Conservation (phyloP, 2,329 filamentous ascomycete species). For the Cercospora brassicicola region DNA sequence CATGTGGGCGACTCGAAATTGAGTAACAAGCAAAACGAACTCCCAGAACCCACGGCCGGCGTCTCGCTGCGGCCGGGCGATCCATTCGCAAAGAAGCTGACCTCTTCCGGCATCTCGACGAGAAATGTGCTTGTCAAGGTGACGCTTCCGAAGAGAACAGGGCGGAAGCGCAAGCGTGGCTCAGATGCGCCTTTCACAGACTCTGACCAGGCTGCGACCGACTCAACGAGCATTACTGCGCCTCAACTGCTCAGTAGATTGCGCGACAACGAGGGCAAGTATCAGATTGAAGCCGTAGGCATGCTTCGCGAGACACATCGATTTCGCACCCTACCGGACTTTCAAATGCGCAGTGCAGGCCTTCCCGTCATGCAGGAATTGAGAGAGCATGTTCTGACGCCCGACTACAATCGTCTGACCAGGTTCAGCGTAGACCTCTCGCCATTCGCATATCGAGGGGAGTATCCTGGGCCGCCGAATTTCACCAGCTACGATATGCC, state of each 20-base stretch:
- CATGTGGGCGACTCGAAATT: constrained; percentile 36
- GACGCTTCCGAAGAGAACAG: constrained; percentile 81
- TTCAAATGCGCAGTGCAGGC: constrained; percentile 55
- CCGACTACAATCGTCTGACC: constrained; percentile 61
- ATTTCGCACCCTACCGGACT: constrained; percentile 83
- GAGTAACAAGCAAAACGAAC: constrained; percentile 24
- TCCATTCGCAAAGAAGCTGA: constrained; percentile 72
- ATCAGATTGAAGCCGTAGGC: constrained; percentile 43
- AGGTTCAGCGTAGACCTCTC: constrained; percentile 65
- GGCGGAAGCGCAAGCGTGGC: constrained; percentile 81
- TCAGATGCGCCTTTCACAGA: constrained; percentile 56
- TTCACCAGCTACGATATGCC: constrained; percentile 36
- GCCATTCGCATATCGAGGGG: constrained; percentile 62
- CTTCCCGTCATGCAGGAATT: constrained; percentile 68
- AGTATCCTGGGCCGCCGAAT: constrained; percentile 44
- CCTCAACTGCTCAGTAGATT: constrained; percentile 36
- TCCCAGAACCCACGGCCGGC: constrained; percentile 54
- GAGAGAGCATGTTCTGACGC: constrained; percentile 67
- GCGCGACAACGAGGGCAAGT: constrained; percentile 33
- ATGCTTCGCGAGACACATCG: constrained; percentile 77
- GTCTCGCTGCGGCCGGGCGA: constrained; percentile 80
- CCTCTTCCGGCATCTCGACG: constrained; percentile 72
- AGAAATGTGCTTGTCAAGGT: constrained; percentile 86
- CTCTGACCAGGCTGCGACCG: constrained; percentile 3
- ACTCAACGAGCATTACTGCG: constrained; percentile 28